phyloP scores from a whole-genome alignment of 768 basidiomycete genomes.

The Artomyces pyxidatus region DNA sequence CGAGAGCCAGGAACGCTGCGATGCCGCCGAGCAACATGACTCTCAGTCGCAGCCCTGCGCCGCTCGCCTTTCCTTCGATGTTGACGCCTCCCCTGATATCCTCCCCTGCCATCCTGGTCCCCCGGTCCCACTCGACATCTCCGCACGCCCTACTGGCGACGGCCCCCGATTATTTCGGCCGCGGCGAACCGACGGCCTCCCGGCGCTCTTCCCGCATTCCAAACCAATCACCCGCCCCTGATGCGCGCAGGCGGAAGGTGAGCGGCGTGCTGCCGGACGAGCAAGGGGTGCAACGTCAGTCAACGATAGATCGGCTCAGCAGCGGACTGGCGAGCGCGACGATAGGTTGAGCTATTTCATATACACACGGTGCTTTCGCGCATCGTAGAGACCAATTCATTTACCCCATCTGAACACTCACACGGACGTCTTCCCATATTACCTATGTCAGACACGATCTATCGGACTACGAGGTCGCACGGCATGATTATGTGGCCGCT shows the following conservation, averaged over 20 bases:
- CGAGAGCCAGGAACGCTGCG: slow-evolving; percentile 1
- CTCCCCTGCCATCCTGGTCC: background rate
- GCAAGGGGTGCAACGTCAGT: slow-evolving; percentile 5
- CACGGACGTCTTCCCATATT: background rate
- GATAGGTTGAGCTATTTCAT: slow-evolving; percentile 4
- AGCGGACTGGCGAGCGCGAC: slow-evolving; percentile 2
- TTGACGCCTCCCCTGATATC: slow-evolving; percentile 7
- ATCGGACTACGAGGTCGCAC: too few species aligned
- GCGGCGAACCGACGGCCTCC: background rate
- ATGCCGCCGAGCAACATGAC: background rate
- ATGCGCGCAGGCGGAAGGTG: background rate
- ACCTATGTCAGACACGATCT: background rate
- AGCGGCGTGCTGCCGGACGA: slow-evolving; percentile 4
- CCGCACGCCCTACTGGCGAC: background rate
- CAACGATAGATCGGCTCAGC: background rate
- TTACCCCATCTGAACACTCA: background rate
- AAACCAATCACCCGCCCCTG: slow-evolving; percentile 3
- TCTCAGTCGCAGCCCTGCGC: slow-evolving; percentile 5
- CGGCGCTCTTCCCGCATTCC: background rate
- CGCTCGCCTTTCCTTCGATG: slow-evolving; percentile 9
- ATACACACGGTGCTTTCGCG: background rate
- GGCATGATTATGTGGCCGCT: too few species aligned
- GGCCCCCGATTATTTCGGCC: background rate
- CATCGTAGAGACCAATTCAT: background rate
- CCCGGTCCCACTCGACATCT: slow-evolving; percentile 7